Conservation (phyloP, 495 filamentous ascomycete genomes). For the Neurospora sp. region DNA sequence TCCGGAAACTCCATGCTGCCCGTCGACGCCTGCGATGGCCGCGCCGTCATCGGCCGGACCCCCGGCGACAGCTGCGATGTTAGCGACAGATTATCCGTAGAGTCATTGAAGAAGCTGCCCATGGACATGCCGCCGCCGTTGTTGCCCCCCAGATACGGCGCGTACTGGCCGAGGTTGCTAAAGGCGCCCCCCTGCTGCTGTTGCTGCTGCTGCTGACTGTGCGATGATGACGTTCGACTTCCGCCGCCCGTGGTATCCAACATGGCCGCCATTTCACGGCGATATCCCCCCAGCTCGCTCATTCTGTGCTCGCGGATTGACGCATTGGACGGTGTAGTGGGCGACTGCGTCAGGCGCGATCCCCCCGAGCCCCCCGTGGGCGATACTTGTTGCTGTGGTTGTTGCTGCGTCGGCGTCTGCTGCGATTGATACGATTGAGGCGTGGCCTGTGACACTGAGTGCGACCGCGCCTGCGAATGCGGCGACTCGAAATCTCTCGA, state of each 20-base stretch:
- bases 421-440: neutral
- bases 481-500: conserved; percentile 33
- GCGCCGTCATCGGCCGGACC: conserved; percentile 50
- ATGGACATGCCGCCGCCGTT: conserved; percentile 22
- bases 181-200: conserved; percentile 15
- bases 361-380: conserved; percentile 15
- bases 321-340: conserved; percentile 34
- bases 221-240: conserved; percentile 24
- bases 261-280: conserved; percentile 55
- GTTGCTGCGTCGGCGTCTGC: neutral
- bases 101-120: conserved; percentile 54
- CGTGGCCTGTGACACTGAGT: neutral
- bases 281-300: conserved; percentile 53
- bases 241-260: conserved; percentile 47
- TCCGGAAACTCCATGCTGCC: conserved; percentile 59
- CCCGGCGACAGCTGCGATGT: conserved; percentile 53
- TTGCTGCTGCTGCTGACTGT: conserved; percentile 37
- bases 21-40: conserved; percentile 33
- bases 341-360: conserved; percentile 36
- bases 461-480: neutral
- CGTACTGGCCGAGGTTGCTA: conserved; percentile 24
- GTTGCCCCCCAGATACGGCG: conserved; percentile 38
- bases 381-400: neutral
- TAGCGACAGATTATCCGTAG: conserved; percentile 49
- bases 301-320: conserved; percentile 39